Base-by-base conservation (phyloP, 1,284 basidiomycete genomes). In the Trichosporon faecale region DNA sequence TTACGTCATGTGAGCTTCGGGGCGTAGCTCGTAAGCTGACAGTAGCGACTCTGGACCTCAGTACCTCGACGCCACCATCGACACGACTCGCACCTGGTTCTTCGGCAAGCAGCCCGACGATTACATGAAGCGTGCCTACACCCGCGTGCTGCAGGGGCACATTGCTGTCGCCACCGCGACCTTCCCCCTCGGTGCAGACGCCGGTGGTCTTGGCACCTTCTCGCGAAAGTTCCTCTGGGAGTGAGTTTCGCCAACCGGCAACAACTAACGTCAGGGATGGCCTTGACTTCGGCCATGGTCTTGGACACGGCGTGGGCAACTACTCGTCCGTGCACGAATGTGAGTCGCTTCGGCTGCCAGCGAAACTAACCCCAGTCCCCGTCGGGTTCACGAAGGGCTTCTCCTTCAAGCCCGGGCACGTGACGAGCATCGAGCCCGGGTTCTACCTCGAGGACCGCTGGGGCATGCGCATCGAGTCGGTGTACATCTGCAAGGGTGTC, bases 121-220 rank as follows among this genome's bases (percentile, higher is more conserved):
- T 74, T 91, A 95, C 82, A 71, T 83, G 71, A 91, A 90, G 78
- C 91, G 95, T 73, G 94, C 95, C 0, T 98, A 91, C 81, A 99
- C 97, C 18, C 87, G 94, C 27, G 97, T 99, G 29, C 84, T 99
- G 66, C 96, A 99, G 84, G 96, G 96, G 3, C 96, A 99, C 85
- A 95, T 98, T 75, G 93, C 94, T 46, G 94, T 97, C 75, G 93
- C 95, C 83, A 89, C 86, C 72, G 91, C 91, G 2, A 86, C 94
- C 33, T 98, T 96, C 86, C 95, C 95, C 23, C 88, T 90, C 79
- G 92, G 92, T 8, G 95, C 93, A 1, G 90, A 90, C 2, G 94
- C 94, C 0, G 84, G 86, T 57, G 88, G 91, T 78, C 84, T 98
- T 33, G 93, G 95, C 79, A 91, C 93, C 65, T 86, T 97, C 21